Conservation (phyloP, 345 rosid species). For the Citrus sinensis region DNA sequence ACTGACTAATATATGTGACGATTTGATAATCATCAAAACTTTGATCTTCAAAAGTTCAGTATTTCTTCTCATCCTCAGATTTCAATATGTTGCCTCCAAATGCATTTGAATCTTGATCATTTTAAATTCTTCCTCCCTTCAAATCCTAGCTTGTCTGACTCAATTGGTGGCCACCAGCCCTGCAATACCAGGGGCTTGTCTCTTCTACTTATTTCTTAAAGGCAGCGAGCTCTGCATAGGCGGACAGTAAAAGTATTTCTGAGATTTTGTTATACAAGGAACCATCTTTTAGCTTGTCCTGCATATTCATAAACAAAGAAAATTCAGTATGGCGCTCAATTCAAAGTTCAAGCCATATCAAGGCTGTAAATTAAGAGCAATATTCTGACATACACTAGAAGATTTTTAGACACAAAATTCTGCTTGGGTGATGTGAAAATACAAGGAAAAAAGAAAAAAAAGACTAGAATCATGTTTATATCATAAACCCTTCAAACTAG, state of each 20-base stretch:
- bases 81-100: too few species aligned
- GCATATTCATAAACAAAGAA: slow-evolving; percentile 25
- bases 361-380: neutral
- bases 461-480: too few species aligned
- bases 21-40: too few species aligned
- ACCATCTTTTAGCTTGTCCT: slow-evolving; percentile 40
- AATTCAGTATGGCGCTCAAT: slow-evolving; percentile 4
- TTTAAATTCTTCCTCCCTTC: slow-evolving; percentile 41
- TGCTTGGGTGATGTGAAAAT: too few species aligned
- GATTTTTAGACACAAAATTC: neutral
- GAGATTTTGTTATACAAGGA: slow-evolving; percentile 21
- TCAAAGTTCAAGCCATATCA: neutral
- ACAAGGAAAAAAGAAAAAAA: neutral
- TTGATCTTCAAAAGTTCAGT: too few species aligned
- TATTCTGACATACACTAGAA: neutral
- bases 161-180: slow-evolving; percentile 30
- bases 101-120: too few species aligned
- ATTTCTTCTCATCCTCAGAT: too few species aligned
- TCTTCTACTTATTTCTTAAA: slow-evolving; percentile 49
- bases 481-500: too few species aligned
- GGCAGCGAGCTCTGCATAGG: slow-evolving; percentile 54
- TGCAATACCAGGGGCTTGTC: slow-evolving; percentile 67
- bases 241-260: slow-evolving; percentile 69
- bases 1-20: too few species aligned
- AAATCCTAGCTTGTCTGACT: slow-evolving; percentile 75